A percentile compares a stretch with the other conserved stretches of the same genome.
phyloP scores from a whole-genome alignment of 495 filamentous ascomycete species.

The Wilcoxina mikolae region DNA sequence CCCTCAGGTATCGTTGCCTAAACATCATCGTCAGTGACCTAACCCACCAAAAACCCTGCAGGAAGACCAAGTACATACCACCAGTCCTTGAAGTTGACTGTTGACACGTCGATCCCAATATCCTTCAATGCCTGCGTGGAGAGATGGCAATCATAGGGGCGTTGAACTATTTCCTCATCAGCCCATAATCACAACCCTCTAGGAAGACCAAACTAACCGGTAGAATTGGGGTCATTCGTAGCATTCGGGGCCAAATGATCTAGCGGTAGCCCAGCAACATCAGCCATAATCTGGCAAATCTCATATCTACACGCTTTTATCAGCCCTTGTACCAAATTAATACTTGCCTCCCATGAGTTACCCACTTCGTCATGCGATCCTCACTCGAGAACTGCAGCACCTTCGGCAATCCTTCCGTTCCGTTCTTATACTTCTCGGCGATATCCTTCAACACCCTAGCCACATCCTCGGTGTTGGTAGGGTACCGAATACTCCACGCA shows the following conservation, averaged over 20 bases:
- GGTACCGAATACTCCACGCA: constrained; percentile 73
- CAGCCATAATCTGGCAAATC: constrained; percentile 65
- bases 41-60: not conserved
- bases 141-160: constrained; percentile 82
- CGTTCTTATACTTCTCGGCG: constrained; percentile 43
- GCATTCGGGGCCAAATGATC: constrained; percentile 56
- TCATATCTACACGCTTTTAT: constrained; percentile 41
- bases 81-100: constrained; percentile 66
- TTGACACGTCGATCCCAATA: constrained; percentile 59
- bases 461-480: constrained; percentile 78
- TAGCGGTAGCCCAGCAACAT: constrained; percentile 66
- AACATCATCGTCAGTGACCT: constrained; percentile 1
- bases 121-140: constrained; percentile 61
- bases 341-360: not conserved
- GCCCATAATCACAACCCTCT: not conserved
- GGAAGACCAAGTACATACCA: constrained; percentile 43
- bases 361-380: constrained; percentile 62
- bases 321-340: not conserved
- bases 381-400: constrained; percentile 82
- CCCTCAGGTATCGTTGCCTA: constrained; percentile 23
- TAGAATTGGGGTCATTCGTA: constrained; percentile 58
- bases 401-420: constrained; percentile 37
- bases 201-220: constrained; percentile 37
- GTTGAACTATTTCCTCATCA: constrained; percentile 23
- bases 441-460: constrained; percentile 62